Evolutionary conservation across 805 yeast species (phyloP), one percentile per base, ranked within the genome.

Genomic region (Saturnispora hagleri): DNA sequence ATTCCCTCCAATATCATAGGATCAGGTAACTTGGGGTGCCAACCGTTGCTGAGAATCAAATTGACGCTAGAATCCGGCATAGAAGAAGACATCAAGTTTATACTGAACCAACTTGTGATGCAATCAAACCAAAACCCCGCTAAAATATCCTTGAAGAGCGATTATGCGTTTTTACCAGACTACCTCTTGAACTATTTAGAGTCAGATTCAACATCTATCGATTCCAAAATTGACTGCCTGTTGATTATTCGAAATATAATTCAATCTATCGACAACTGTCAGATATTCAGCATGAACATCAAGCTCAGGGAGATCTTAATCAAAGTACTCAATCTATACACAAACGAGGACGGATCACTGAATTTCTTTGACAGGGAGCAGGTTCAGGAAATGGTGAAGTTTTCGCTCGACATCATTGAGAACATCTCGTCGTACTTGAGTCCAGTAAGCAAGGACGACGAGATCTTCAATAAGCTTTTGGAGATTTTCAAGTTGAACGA

Each of bases 251-350:
- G 98, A 62, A 93, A 93, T 66, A 69, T 87, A 45, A 79, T 87
- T 2, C 95, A 91, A 63, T 96, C 89, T 64, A 76, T 86, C 12
- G 84, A 77, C 44, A 86, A 88, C 60, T 93, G 95, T 42, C 89
- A 86, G 63, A 73, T 83, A 61, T 69, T 93, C 55, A 85, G 91
- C 1, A 72, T 76, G 59, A 70, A 75, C 52, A 66, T 69, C 20
- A 52, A 51, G 41, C 55, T 66, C 12, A 59, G 58, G 47, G 65
- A 64, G 41, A 62, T 66, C 18, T 73, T 86, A 43, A 76, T 77
- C 53, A 69, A 68, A 45, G 73, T 81, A 6, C 70, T 86, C 53
- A 70, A 66, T 34, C 53, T 60, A 35, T 63, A 62, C 3, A 46
- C 58, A 9, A 59, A 54, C 34, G 50, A 44, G 8, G 26, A 33